Conservation (phyloP, 495 filamentous ascomycete species). For the Hypoxylon subgilvum region DNA sequence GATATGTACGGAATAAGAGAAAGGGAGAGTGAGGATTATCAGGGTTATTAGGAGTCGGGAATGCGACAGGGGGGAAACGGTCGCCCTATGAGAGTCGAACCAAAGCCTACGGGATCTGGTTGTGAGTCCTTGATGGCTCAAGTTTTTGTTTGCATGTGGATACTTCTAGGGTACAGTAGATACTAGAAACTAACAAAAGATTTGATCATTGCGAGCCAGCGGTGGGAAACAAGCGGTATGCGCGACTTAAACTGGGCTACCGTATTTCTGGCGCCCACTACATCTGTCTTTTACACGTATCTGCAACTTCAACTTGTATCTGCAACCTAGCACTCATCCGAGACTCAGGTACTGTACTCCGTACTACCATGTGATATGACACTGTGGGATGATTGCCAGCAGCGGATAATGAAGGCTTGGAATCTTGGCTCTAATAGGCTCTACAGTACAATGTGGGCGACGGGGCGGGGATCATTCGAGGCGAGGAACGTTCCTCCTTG, state of each 20-base stretch:
- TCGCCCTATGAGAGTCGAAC: conserved; percentile 23
- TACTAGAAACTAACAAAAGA: conserved; percentile 13
- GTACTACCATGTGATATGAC: conserved; percentile 11
- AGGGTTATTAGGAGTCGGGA: conserved; percentile 24
- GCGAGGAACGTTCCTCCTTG: neutral
- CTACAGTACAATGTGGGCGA: conserved; percentile 17
- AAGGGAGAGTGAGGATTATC: conserved; percentile 21
- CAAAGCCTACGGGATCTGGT: conserved; percentile 32
- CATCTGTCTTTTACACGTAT: no score
- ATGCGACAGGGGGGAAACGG: conserved; percentile 14
- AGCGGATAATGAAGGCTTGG: conserved; percentile 43
- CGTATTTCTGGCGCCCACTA: no score
- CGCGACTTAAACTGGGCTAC: conserved; percentile 27
- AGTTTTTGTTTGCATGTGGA: conserved; percentile 37
- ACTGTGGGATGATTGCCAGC: conserved; percentile 30
- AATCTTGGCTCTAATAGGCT: conserved; percentile 38
- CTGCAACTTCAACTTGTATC: no score
- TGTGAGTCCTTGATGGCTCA: conserved; percentile 17
- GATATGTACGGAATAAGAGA: no score
- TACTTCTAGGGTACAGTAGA: conserved; percentile 27
- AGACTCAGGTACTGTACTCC: neutral
- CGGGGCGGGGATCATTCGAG: conserved; percentile 12
- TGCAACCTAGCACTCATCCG: conserved; percentile 14
- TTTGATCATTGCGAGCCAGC: conserved; percentile 27
- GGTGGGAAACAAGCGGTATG: conserved; percentile 39